These are phyloP conservation scores for Fusarium napiforme DNA, from an alignment of 2,329 filamentous ascomycete species.

Conservation along the genomic window DNA sequence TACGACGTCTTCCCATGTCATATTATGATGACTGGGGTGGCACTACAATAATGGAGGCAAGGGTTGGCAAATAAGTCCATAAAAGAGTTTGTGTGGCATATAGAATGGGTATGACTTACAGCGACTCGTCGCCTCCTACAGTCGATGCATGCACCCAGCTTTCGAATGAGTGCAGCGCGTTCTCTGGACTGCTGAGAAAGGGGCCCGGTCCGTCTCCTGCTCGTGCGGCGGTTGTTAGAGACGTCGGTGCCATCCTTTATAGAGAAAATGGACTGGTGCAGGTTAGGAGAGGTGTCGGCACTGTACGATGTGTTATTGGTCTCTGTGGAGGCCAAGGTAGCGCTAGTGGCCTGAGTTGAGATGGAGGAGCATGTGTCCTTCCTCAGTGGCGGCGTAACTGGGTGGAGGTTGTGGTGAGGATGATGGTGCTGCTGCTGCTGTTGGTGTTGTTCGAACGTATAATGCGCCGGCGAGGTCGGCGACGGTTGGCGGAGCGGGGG, in stretches of 20 bases:
- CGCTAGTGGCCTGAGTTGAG: conserved; percentile 62
- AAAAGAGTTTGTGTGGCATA: neutral
- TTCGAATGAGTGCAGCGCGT: conserved; percentile 68
- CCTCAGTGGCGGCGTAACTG: conserved; percentile 49
- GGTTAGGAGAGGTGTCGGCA: conserved; percentile 63
- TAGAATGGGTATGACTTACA: conserved; percentile 55
- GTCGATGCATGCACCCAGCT: conserved; percentile 67
- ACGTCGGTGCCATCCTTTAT: conserved; percentile 66
- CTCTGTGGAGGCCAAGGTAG: conserved; percentile 57
- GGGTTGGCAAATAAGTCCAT: conserved; percentile 33
- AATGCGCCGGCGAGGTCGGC: conserved; percentile 43
- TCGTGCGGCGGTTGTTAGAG: conserved; percentile 64
- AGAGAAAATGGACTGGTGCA: conserved; percentile 64
- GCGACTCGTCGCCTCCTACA: conserved; percentile 68
- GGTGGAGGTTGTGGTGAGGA: conserved; percentile 44
- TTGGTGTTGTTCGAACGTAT: conserved; percentile 45
- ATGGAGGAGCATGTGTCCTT: conserved; percentile 66
- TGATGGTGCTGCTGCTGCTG: conserved; percentile 39
- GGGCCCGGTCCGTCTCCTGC: conserved; percentile 68
- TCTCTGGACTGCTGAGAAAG: conserved; percentile 68
- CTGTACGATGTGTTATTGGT: conserved; percentile 63
- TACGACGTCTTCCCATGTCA: conserved; percentile 70
- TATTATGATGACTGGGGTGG: conserved; percentile 68
- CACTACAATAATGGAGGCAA: conserved; percentile 54
- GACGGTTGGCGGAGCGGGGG: conserved; percentile 44